phyloP scores from a whole-genome alignment of 495 filamentous ascomycete species.

The Trypethelium eluteriae region DNA sequence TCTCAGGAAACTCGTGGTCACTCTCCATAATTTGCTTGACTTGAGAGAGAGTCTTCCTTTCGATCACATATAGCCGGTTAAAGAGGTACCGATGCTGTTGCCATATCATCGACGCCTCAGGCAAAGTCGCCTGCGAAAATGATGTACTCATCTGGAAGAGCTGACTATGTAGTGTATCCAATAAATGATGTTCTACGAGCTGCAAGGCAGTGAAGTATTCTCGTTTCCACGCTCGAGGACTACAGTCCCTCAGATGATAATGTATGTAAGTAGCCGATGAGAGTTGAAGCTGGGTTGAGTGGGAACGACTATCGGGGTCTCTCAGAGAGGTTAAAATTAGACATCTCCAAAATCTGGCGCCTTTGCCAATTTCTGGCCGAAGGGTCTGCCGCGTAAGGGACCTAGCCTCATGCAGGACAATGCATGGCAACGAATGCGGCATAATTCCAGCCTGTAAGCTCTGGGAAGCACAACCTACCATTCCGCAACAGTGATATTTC shows the following conservation, averaged over 20 bases:
- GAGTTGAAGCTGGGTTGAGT: not conserved
- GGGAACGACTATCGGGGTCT: not conserved
- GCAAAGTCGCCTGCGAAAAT: not conserved
- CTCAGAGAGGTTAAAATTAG: not conserved
- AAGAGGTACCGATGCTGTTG: not conserved
- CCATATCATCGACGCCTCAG: not conserved
- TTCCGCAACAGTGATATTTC: not conserved
- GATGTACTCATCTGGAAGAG: not conserved
- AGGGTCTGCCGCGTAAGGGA: not conserved
- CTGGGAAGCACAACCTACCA: not conserved
- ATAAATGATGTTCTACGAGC: not conserved
- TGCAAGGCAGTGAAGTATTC: not conserved
- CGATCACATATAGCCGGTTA: not conserved
- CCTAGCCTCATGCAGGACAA: not conserved
- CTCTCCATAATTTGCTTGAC: conserved; percentile 9
- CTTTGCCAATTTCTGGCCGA: not conserved
- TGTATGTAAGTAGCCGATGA: not conserved
- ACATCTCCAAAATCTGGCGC: not conserved
- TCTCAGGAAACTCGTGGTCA: not conserved
- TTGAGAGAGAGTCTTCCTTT: not conserved
- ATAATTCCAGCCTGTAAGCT: not conserved
- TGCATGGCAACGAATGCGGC: conserved; percentile 1
- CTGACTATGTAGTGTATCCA: not conserved
- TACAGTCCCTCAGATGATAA: not conserved
- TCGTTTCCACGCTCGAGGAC: not conserved